Evolutionary conservation across 306 rosid genomes (phyloP).

Genomic region (Ammopiptanthus mongolicus): DNA sequence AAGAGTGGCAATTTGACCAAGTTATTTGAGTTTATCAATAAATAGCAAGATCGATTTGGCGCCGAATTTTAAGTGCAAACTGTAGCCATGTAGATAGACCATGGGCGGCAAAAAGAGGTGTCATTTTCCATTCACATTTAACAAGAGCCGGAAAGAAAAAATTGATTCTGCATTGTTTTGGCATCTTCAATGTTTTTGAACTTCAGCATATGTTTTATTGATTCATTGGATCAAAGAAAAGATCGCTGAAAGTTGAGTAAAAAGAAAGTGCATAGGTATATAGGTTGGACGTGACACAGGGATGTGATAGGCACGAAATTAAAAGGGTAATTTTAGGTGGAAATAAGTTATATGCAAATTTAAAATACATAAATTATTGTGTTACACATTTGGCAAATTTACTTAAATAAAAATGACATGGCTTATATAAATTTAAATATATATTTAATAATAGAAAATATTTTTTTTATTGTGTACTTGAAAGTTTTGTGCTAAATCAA

Average conservation of each 20-base stretch:
- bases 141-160: neutral
- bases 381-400: no score
- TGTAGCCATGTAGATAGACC: neutral
- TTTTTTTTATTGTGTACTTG: no score
- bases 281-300: neutral
- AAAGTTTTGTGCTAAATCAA: no score
- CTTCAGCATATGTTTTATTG: neutral
- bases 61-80: neutral
- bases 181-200: neutral
- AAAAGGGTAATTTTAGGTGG: no score
- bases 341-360: no score
- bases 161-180: neutral
- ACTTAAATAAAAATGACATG: no score
- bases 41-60: slow-evolving; percentile 11
- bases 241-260: neutral
- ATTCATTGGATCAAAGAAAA: neutral
- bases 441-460: no score
- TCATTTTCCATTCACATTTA: neutral
- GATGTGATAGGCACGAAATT: neutral
- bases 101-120: neutral
- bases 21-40: neutral
- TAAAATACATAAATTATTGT: no score
- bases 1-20: neutral
- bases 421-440: no score
- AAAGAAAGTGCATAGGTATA: neutral